Percentiles rank a stretch among this genome's conserved stretches.
Conservation (phyloP, 2,329 filamentous ascomycete genomes). For the Pseudogymnoascus verrucosus region DNA sequence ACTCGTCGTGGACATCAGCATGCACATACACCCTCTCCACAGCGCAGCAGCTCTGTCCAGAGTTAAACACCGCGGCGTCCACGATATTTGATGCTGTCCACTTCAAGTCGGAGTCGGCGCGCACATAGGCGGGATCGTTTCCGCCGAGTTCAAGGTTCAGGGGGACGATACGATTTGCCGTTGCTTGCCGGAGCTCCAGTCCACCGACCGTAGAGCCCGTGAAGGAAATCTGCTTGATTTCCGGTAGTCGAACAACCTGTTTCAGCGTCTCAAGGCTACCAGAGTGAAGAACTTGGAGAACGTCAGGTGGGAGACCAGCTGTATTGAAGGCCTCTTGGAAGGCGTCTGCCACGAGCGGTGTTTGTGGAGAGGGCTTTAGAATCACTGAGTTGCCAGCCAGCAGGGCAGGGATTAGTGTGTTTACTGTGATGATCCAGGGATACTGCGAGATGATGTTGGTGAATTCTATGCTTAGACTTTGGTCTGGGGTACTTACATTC, state of each 20-base stretch:
- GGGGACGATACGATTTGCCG: slow-evolving; percentile 42
- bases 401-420: slow-evolving; percentile 55
- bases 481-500: slow-evolving; percentile 46
- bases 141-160: slow-evolving; percentile 47
- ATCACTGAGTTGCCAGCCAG: slow-evolving; percentile 49
- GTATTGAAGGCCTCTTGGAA: slow-evolving; percentile 67
- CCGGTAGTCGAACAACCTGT: slow-evolving; percentile 66
- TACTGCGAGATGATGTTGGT: slow-evolving; percentile 44
- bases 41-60: slow-evolving; percentile 46
- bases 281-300: slow-evolving; percentile 60
- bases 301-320: slow-evolving; percentile 58
- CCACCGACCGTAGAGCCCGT: slow-evolving; percentile 45
- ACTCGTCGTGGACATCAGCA: slow-evolving; percentile 48
- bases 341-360: slow-evolving; percentile 72
- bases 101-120: slow-evolving; percentile 43
- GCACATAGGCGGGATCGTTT: slow-evolving; percentile 46
- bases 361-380: slow-evolving; percentile 43
- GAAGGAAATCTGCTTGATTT: slow-evolving; percentile 55
- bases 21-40: slow-evolving; percentile 55
- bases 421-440: slow-evolving; percentile 87
- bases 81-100: slow-evolving; percentile 34
- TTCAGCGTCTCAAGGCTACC: slow-evolving; percentile 73
- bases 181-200: slow-evolving; percentile 40
- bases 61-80: slow-evolving; percentile 42
- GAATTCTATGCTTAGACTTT: not conserved